Conservation (phyloP, 1,284 basidiomycete species). For the Ceratobasidium theobromae region DNA sequence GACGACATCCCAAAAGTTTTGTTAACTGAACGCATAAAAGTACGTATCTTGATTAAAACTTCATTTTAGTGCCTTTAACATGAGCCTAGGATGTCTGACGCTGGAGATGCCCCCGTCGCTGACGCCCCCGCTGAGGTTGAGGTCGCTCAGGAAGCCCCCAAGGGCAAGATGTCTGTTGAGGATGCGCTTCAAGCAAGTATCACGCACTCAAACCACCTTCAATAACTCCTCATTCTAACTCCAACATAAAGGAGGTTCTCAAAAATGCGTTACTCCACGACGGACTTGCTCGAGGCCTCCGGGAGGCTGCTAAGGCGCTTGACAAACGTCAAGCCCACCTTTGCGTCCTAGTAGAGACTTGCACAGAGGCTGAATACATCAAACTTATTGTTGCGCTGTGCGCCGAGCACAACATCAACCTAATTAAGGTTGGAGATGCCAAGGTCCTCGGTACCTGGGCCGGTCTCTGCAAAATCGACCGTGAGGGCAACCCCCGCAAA, state of each 20-base stretch:
- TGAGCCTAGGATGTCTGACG: conserved; percentile 85
- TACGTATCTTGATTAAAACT: conserved; percentile 11
- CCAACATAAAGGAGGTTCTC: conserved; percentile 71
- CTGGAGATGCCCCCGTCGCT: conserved; percentile 88
- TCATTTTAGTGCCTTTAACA: not conserved
- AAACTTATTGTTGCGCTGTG: conserved; percentile 99
- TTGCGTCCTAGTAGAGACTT: conserved; percentile 98
- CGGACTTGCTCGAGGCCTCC: conserved; percentile 95
- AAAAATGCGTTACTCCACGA: conserved; percentile 98
- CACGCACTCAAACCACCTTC: not conserved
- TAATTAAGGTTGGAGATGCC: conserved; percentile 97
- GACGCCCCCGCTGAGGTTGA: conserved; percentile 80
- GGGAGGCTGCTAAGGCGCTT: conserved; percentile 96
- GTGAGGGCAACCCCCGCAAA: conserved; percentile 98
- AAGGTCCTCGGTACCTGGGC: conserved; percentile 99
- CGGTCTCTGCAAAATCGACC: conserved; percentile 98
- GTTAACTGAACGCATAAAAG: conserved; percentile 45
- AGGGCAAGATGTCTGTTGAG: conserved; percentile 95
- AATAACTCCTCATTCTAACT: not conserved
- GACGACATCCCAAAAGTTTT: conserved; percentile 65
- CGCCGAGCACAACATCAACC: conserved; percentile 98
- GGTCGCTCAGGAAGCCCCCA: conserved; percentile 78
- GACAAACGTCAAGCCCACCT: conserved; percentile 99
- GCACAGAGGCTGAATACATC: conserved; percentile 99
- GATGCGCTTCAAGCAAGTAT: conserved; percentile 87